Base-by-base conservation (phyloP, 352 stramenopile genomes). In the Globisporangium megalacanthum region DNA sequence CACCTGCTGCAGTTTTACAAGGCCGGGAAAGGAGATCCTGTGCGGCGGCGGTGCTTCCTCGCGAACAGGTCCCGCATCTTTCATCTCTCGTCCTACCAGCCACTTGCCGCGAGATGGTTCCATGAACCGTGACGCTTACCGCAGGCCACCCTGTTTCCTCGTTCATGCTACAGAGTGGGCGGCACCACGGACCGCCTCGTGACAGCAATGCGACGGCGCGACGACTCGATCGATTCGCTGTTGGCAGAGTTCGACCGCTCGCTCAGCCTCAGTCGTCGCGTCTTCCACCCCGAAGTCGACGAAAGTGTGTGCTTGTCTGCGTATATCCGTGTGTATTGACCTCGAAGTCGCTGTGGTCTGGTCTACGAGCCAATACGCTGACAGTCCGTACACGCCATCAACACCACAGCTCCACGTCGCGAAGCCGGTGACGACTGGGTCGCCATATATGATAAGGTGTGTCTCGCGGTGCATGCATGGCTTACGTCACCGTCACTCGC, bases 211-310 rank as follows among this genome's bases (percentile, higher is more conserved):
- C 63, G 65, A 14, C 72, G 74, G 20, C 70, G 73, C 3, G 75
- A 89, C 54, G 83, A 95, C 60, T 94, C 83, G 9, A 86, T 95
- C 58, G 86, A 95, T 58, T 72, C 70, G 6, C 62, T 95, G n/a
- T 69, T 95, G 2, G 73, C 64, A 0, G 79, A 94, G 57, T 86
- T 95, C 33, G 83, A 94, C 49, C 70, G 71, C 15, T 90, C 79
- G 1, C 56, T 93, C 49, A 69, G 33, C 13, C 51, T 89, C 47
- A 94, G 83, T 50, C 81, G 83, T 7, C 75, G 71, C 13, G 65
- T 93, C 6, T 94, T 94, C 51, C 66, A 75, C 49, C 74, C 72
- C 10, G 71, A 84, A 54, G 73, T 72, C 11, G 66, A 85, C 29
- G 60, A 56, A 51, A 62, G 68, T 70, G 61, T 3, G 14, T 37